phyloP scores from a whole-genome alignment of 2,329 filamentous ascomycete species.

The Zalaria obscura region DNA sequence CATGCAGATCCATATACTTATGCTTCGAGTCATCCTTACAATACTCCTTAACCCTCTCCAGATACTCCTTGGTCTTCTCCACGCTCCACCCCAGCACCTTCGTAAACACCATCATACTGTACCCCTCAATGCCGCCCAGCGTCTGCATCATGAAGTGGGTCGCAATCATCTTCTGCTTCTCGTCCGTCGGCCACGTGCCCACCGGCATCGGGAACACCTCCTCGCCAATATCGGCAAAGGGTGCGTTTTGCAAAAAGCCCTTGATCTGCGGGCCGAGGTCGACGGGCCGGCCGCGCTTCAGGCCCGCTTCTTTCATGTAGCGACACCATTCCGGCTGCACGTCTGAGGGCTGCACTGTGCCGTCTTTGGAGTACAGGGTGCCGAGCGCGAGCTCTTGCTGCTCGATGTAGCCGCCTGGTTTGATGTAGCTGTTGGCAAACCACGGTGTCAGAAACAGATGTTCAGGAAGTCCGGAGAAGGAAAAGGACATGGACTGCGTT shows the following conservation, averaged over 20 bases:
- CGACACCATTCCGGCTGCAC: constrained; percentile 7
- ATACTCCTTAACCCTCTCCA: constrained; percentile 7
- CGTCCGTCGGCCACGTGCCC: constrained; percentile 9
- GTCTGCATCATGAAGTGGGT: constrained; percentile 12
- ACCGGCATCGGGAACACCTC: constrained; percentile 7
- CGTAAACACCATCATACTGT: constrained; percentile 14
- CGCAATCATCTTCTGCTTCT: constrained; percentile 8
- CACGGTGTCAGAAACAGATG: not conserved
- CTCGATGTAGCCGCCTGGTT: constrained; percentile 20
- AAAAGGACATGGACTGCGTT: not conserved
- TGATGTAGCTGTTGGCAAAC: constrained; percentile 6
- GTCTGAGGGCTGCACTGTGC: constrained; percentile 2
- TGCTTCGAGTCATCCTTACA: constrained; percentile 7
- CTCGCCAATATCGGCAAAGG: constrained; percentile 5
- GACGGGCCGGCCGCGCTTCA: constrained; percentile 7
- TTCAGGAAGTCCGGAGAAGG: not conserved
- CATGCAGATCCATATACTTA: constrained; percentile 10
- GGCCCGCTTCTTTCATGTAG: constrained; percentile 8
- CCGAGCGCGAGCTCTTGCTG: constrained; percentile 15
- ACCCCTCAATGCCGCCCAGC: constrained; percentile 16
- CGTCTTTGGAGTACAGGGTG: constrained; percentile 8
- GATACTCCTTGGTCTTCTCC: constrained; percentile 11
- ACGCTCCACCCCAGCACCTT: constrained; percentile 12
- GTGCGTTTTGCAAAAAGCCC: constrained; percentile 6
- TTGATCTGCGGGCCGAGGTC: constrained; percentile 9